Percentiles rank a stretch among this genome's conserved stretches.
Evolutionary conservation across 2,329 filamentous ascomycete species (phyloP).

Genomic region (Trichoderma atroviride): DNA sequence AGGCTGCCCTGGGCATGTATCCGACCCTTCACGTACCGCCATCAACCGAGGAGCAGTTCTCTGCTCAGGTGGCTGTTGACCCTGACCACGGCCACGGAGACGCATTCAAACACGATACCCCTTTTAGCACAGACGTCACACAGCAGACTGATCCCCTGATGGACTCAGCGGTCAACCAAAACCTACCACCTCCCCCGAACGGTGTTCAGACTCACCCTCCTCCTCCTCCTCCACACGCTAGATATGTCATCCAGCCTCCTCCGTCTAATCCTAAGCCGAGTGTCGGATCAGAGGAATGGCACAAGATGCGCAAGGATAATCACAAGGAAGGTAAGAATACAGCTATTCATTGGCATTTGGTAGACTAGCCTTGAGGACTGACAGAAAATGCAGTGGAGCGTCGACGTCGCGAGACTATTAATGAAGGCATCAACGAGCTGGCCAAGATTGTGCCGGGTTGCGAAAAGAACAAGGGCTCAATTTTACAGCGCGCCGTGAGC

Average conservation of each 20-base stretch:
- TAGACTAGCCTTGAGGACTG: background rate
- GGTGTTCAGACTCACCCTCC: constrained; percentile 39
- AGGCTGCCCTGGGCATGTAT: constrained; percentile 62
- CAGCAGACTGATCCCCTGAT: constrained; percentile 39
- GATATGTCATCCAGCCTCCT: constrained; percentile 43
- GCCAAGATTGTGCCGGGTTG: constrained; percentile 97
- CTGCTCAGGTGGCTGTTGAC: constrained; percentile 50
- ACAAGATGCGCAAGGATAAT: constrained; percentile 94
- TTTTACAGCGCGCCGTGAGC: constrained; percentile 87
- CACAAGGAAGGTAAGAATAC: constrained; percentile 85
- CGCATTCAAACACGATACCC: constrained; percentile 35
- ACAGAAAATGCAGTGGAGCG: constrained; percentile 72
- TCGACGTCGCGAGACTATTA: constrained; percentile 94
- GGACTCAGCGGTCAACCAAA: constrained; percentile 36
- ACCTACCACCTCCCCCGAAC: constrained; percentile 44
- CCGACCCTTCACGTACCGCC: constrained; percentile 61
- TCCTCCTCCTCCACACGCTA: constrained; percentile 31
- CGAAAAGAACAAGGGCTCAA: constrained; percentile 98
- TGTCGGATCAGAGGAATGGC: constrained; percentile 97
- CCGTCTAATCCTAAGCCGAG: constrained; percentile 69
- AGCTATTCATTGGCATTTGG: no score
- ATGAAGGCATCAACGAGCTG: constrained; percentile 97
- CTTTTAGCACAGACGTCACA: constrained; percentile 40
- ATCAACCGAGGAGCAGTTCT: constrained; percentile 62
- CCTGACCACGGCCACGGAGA: constrained; percentile 27